Percentiles rank a stretch among this genome's conserved stretches.
phyloP scores from a whole-genome alignment of 208 protist species.

The Leishmania aethiopica region DNA sequence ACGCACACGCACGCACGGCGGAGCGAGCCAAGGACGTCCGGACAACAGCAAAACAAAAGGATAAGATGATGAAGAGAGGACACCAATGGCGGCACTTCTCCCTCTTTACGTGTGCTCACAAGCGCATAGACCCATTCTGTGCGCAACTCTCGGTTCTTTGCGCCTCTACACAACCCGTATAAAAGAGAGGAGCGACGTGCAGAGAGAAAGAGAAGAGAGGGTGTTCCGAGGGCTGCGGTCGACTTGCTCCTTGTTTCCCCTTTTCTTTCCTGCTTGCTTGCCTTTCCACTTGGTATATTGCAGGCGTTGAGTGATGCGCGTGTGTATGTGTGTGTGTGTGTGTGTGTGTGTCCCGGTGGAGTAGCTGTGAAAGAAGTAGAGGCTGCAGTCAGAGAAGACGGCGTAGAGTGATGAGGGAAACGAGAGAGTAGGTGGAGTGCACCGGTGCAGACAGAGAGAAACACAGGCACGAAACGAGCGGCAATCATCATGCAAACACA shows the following conservation, averaged over 20 bases:
- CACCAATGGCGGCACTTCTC: not conserved
- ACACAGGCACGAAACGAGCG: not conserved
- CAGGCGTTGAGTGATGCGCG: not conserved
- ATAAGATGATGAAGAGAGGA: not conserved
- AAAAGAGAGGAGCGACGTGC: not conserved
- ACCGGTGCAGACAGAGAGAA: not conserved
- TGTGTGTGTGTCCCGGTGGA: not conserved
- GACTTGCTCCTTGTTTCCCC: not conserved
- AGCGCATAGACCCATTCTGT: not conserved
- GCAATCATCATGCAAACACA: not conserved
- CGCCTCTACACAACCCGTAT: not conserved
- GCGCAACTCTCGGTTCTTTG: not conserved
- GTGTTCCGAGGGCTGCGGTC: not conserved
- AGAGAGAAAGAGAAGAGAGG: not conserved
- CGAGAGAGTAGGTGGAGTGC: not conserved
- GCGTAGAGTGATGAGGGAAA: not conserved
- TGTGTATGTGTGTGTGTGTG: not conserved
- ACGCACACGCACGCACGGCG: not conserved
- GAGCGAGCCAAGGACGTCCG: not conserved
- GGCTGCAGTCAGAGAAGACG: not conserved
- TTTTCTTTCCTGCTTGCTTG: constrained; percentile 6
- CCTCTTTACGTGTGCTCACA: not conserved
- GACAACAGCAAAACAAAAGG: not conserved
- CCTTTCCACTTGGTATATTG: not conserved
- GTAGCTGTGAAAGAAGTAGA: not conserved